phyloP scores from a whole-genome alignment of 495 filamentous ascomycete species.

The Aspergillus wentii region DNA sequence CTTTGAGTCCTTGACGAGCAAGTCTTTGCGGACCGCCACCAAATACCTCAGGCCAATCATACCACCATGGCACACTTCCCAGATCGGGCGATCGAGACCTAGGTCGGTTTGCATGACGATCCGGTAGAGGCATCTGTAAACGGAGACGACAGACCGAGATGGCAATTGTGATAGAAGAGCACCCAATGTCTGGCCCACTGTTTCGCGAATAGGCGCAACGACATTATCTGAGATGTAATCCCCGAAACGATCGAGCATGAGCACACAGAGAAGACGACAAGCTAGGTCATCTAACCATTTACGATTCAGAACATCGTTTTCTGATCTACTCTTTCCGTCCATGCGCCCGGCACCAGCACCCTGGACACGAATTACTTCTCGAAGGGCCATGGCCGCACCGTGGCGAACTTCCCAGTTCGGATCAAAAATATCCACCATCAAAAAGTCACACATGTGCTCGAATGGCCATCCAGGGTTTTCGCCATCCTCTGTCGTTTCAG shows the following conservation, averaged over 20 bases:
- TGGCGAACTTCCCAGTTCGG: constrained; percentile 95
- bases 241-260: constrained; percentile 95
- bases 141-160: constrained; percentile 65
- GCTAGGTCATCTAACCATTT: constrained; percentile 90
- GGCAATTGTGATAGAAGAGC: constrained; percentile 79
- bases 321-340: constrained; percentile 58
- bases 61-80: constrained; percentile 95
- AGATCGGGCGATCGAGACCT: constrained; percentile 61
- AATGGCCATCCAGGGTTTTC: constrained; percentile 76
- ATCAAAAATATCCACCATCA: constrained; percentile 91
- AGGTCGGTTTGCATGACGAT: constrained; percentile 91
- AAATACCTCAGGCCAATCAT: constrained; percentile 96
- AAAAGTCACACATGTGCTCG: constrained; percentile 87
- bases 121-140: constrained; percentile 74
- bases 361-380: constrained; percentile 89
- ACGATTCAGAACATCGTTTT: constrained; percentile 76
- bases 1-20: constrained; percentile 72
- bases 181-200: constrained; percentile 91
- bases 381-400: constrained; percentile 90
- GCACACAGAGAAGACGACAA: constrained; percentile 85
- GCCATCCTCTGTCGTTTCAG: constrained; percentile 69
- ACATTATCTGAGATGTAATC: constrained; percentile 98
- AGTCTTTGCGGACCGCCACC: constrained; percentile 88
- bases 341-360: constrained; percentile 84
- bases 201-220: constrained; percentile 92